phyloP scores from a whole-genome alignment of 306 rosid species.

The Hippophae rhamnoides region DNA sequence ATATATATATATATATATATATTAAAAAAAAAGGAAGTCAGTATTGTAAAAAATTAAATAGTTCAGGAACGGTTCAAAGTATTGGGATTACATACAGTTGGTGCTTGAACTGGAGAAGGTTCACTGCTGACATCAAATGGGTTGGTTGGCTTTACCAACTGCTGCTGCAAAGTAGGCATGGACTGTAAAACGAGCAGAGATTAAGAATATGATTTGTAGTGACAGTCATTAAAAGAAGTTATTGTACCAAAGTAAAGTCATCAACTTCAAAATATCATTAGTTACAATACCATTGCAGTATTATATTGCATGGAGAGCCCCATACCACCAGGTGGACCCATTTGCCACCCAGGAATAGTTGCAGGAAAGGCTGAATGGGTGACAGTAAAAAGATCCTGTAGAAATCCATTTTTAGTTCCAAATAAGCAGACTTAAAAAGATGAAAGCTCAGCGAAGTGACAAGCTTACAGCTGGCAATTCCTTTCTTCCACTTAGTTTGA shows the following conservation, averaged over 20 bases:
- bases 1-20: too few relatives aligned
- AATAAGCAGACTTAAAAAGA: constrained; percentile 13
- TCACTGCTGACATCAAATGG: constrained; percentile 67
- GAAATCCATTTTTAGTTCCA: constrained; percentile 20
- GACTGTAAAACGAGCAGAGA: constrained; percentile 47
- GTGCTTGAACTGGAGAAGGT: constrained; percentile 44
- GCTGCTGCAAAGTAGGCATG: constrained; percentile 46
- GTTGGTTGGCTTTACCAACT: constrained; percentile 53
- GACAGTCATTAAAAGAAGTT: constrained; percentile 8
- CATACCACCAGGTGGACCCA: constrained; percentile 60
- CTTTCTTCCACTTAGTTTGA: constrained; percentile 46
- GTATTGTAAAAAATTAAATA: background rate
- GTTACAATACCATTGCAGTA: constrained; percentile 44
- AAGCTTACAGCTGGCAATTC: constrained; percentile 66
- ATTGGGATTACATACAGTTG: constrained; percentile 41
- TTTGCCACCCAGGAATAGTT: constrained; percentile 67
- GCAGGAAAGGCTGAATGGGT: constrained; percentile 49
- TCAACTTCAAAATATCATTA: constrained; percentile 12
- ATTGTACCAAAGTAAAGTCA: constrained; percentile 7
- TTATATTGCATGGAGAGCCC: constrained; percentile 52
- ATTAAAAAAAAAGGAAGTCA: too few relatives aligned
- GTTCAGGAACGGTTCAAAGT: background rate
- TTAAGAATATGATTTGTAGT: constrained; percentile 3
- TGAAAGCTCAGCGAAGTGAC: constrained; percentile 12
- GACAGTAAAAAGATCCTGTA: constrained; percentile 66